These are phyloP conservation scores for Tricholoma flavovirens DNA, from an alignment of 768 basidiomycete species.

Conservation along the genomic window DNA sequence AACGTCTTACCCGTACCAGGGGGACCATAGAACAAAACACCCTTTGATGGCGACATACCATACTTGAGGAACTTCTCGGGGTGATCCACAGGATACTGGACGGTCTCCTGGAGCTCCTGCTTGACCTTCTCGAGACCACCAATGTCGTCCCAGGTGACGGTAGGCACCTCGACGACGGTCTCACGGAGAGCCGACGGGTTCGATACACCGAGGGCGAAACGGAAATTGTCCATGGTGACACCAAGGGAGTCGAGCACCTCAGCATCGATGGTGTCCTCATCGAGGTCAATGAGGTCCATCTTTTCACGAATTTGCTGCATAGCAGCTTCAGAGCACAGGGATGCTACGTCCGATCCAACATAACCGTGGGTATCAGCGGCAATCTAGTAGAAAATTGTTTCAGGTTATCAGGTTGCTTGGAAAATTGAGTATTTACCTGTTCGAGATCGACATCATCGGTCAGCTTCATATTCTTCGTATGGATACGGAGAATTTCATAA, in stretches of 20 bases:
- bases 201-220: conserved; percentile 94
- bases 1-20: conserved; percentile 99
- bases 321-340: conserved; percentile 97
- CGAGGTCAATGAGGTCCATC: conserved; percentile 96
- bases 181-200: conserved; percentile 99
- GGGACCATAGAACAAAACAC: conserved; percentile 99
- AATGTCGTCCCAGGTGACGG: conserved; percentile 98
- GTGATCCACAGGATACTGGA: conserved; percentile 99
- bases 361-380: conserved; percentile 99
- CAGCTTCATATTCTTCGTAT: conserved; percentile 99
- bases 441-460: conserved; percentile 96
- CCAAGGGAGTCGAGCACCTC: conserved; percentile 98
- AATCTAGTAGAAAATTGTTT: conserved; percentile 49
- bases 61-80: conserved; percentile 99
- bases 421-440: conserved; percentile 44
- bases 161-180: conserved; percentile 98
- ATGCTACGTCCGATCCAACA: conserved; percentile 96
- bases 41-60: conserved; percentile 99
- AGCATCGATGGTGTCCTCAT: conserved; percentile 98
- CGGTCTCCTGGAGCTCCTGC: conserved; percentile 97
- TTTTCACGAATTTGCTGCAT: conserved; percentile 99
- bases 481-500: conserved; percentile 96
- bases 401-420: background rate
- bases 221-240: conserved; percentile 99
- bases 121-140: conserved; percentile 99